Base-by-base conservation (phyloP, 306 rosid genomes). In the Senna tora region DNA sequence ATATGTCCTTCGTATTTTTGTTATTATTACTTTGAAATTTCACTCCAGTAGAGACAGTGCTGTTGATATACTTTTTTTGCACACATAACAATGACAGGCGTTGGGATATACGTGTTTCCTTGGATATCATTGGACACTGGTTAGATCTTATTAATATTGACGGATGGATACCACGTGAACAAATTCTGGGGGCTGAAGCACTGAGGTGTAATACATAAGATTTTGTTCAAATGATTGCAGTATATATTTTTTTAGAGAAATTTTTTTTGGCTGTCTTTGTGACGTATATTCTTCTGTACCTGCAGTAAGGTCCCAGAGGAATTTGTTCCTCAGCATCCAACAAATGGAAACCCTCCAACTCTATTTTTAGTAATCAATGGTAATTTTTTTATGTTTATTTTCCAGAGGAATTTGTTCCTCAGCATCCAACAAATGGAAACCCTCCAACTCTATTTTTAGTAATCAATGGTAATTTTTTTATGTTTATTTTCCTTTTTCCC, bases 101-200 rank as follows among this genome's bases (percentile, higher is more conserved):
- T 25, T 94, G 98, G 98, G 98, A 94, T 91, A 65, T 85, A 70
- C 90, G 45, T 69, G 86, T 94, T 76, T 85, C 88, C 47, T 74
- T 93, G 90, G 98, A 93, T 81, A 80, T 93, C 58, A 76, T 93
- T 79, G 97, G 98, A 64, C 96, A 90, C 80, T 93, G 99, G 99
- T 79, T 94, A 76, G 99, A 94, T 86, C 84, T 94, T 54, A 86
- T 94, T 89, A 94, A 94, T 39, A 12, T 88, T 65, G 99, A 94
- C 84, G 99, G 99, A 82, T 94, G 99, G 99, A 94, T 94, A 83
- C 99, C 99, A 17, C 97, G 97, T 56, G 99, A 94, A 74, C 99
- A 94, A 85, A 91, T 94, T 84, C 85, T 94, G 78, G 98, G 98
- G 55, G 79, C 95, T 53, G 99, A 91, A 84, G 97, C 97, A 51